Evolutionary conservation across 1,284 basidiomycete species (phyloP).

Genomic region (Sporisorium reilianum): DNA sequence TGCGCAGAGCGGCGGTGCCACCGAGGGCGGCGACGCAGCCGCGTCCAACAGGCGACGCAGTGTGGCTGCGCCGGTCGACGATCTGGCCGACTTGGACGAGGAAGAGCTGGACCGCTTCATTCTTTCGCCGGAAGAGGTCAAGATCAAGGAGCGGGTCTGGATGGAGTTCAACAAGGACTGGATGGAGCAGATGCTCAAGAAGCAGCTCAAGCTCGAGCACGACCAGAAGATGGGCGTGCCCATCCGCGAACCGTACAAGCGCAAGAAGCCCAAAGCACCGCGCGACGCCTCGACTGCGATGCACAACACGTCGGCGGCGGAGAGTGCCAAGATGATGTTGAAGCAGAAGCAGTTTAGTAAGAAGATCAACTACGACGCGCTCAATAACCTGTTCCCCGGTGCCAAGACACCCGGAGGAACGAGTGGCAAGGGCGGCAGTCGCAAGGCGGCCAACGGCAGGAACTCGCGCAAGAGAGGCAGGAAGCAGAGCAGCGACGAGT

Average conservation of each 20-base stretch:
- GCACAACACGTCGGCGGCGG: conserved; percentile 62
- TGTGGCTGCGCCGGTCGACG: conserved; percentile 36
- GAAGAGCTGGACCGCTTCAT: conserved; percentile 88
- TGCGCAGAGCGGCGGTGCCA: conserved; percentile 13
- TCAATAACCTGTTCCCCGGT: conserved; percentile 62
- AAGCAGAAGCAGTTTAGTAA: conserved; percentile 64
- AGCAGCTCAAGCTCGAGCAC: conserved; percentile 66
- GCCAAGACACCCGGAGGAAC: conserved; percentile 35
- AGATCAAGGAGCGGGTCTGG: conserved; percentile 94
- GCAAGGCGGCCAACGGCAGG: conserved; percentile 10
- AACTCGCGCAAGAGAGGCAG: conserved; percentile 30
- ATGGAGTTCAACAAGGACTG: conserved; percentile 95
- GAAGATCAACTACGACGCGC: conserved; percentile 68
- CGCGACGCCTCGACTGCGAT: conserved; percentile 61
- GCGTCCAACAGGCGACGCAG: conserved; percentile 15
- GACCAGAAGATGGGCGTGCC: conserved; percentile 66
- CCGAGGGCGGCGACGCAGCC: conserved; percentile 30
- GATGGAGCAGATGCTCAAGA: conserved; percentile 76
- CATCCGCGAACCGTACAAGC: conserved; percentile 54
- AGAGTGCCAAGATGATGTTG: conserved; percentile 67
- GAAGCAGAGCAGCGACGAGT: conserved; percentile 34
- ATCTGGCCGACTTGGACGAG: conserved; percentile 77
- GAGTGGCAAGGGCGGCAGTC: conserved; percentile 15
- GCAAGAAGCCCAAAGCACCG: conserved; percentile 61
- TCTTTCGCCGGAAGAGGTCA: conserved; percentile 85